Evolutionary conservation across 257 asterid species (phyloP).

Genomic region (Solanum lycopersicoides): DNA sequence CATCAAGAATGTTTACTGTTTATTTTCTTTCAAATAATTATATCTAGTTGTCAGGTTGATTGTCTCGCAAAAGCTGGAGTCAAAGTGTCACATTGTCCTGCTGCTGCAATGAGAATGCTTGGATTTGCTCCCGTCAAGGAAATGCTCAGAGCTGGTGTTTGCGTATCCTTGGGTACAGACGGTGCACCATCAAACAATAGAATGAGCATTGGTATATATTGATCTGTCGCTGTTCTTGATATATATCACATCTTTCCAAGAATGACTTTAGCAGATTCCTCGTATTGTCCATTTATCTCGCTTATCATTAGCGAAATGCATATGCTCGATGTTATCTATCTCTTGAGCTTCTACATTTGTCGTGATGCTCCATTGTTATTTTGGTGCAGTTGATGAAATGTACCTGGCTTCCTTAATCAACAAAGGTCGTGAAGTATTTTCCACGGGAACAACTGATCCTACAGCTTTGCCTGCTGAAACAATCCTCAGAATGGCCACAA

Average conservation of each 20-base stretch:
- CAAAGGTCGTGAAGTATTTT: conserved; percentile 65
- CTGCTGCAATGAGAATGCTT: conserved; percentile 86
- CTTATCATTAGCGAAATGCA: neutral
- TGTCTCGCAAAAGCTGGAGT: conserved; percentile 51
- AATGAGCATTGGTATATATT: conserved; percentile 70
- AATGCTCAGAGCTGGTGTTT: conserved; percentile 66
- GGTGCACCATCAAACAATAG: conserved; percentile 84
- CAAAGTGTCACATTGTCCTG: conserved; percentile 84
- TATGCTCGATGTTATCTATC: neutral
- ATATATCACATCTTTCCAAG: neutral
- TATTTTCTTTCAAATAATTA: neutral
- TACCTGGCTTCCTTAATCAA: conserved; percentile 78
- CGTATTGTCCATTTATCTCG: neutral
- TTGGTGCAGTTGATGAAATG: conserved; percentile 74
- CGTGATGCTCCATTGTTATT: neutral
- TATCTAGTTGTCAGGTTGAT: conserved; percentile 26
- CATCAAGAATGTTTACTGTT: neutral
- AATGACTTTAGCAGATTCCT: neutral
- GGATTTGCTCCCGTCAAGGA: conserved; percentile 70
- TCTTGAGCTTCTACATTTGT: neutral
- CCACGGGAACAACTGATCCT: conserved; percentile 53
- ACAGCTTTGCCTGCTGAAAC: conserved; percentile 72
- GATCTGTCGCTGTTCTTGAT: neutral
- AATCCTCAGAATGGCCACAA: conserved; percentile 64
- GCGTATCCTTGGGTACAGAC: conserved; percentile 79